These are phyloP conservation scores for Dryas alaskensis DNA, from an alignment of 306 rosid species.

Conservation along the genomic window DNA sequence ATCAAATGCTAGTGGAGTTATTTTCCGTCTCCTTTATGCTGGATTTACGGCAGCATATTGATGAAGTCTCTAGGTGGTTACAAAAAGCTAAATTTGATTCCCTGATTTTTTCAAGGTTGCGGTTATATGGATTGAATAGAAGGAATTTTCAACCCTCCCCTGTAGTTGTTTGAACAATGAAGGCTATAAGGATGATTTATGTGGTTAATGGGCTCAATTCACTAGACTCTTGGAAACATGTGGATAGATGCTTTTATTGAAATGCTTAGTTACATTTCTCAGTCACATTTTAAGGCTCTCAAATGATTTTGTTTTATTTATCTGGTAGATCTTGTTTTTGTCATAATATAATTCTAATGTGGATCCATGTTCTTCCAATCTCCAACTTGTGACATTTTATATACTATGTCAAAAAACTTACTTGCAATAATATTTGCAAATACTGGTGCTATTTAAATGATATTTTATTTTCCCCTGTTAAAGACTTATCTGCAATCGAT, in stretches of 20 bases:
- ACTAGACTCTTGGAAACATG: too few species aligned
- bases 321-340: not conserved
- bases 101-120: not conserved
- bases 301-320: not conserved
- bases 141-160: not conserved
- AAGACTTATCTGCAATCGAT: conserved; percentile 80
- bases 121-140: not conserved
- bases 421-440: not conserved
- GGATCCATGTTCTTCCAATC: conserved; percentile 1
- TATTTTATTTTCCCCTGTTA: conserved; percentile 14
- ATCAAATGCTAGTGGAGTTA: too few species aligned
- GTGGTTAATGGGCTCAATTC: not conserved
- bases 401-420: not conserved
- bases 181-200: too few species aligned
- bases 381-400: not conserved
- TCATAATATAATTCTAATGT: not conserved
- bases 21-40: too few species aligned
- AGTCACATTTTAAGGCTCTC: too few species aligned
- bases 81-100: too few species aligned
- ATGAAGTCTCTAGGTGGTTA: too few species aligned
- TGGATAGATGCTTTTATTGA: not conserved
- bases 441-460: conserved; percentile 22
- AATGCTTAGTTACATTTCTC: not conserved
- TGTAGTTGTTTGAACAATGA: not conserved
- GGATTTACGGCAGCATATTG: too few species aligned